phyloP scores from a whole-genome alignment of 1,139 yeast genomes.

The Hyphopichia fennica region DNA sequence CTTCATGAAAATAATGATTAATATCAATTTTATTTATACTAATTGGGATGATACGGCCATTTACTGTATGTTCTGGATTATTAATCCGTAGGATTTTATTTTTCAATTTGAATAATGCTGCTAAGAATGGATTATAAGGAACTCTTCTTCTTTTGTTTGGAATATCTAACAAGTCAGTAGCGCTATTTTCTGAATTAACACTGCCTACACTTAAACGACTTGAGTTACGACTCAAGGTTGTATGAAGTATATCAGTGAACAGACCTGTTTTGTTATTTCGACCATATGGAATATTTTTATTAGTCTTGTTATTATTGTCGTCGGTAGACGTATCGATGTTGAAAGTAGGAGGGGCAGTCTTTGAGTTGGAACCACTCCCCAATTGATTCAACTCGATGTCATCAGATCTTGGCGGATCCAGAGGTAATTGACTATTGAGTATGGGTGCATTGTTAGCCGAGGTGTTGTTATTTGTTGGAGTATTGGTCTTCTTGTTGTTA shows the following conservation, averaged over 20 bases:
- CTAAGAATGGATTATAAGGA: conserved; percentile 15
- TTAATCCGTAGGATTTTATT: conserved; percentile 43
- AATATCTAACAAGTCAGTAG: conserved; percentile 20
- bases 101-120: conserved; percentile 18
- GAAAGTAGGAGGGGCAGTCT: conserved; percentile 2
- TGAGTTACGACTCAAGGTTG: neutral
- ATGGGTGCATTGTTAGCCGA: neutral
- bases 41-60: conserved; percentile 79
- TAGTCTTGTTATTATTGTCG: conserved; percentile 7
- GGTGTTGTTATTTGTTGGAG: neutral
- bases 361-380: neutral
- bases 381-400: neutral
- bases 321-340: conserved; percentile 5
- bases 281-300: too few species aligned
- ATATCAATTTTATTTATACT: conserved; percentile 32
- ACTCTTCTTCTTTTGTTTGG: conserved; percentile 19
- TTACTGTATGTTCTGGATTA: conserved; percentile 52
- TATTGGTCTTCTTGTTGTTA: neutral
- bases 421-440: conserved; percentile 1
- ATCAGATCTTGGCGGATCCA: neutral
- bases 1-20: conserved; percentile 28
- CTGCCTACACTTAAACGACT: conserved; percentile 1
- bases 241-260: neutral
- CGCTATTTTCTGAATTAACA: conserved; percentile 1
- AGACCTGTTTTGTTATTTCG: neutral